A percentile compares a stretch with the other conserved stretches of the same genome.
These are phyloP conservation scores for Coix lacrymajobi DNA, from an alignment of 176 grass and related monocot species.

Conservation along the genomic window DNA sequence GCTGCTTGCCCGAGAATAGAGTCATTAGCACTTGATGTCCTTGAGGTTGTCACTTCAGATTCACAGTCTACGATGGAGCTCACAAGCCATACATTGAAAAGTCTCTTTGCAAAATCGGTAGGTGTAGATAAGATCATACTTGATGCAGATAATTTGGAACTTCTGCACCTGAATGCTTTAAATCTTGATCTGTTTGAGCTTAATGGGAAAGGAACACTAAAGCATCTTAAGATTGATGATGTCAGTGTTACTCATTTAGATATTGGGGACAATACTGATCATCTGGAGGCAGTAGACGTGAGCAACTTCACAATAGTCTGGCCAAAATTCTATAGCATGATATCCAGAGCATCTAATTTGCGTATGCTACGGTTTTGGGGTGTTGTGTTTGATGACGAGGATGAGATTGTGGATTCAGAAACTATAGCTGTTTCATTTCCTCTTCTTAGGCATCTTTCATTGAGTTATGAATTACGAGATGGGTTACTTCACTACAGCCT, in stretches of 20 bases:
- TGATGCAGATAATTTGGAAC: slow-evolving; percentile 89
- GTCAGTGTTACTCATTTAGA: slow-evolving; percentile 94
- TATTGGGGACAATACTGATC: slow-evolving; percentile 77
- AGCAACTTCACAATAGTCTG: slow-evolving; percentile 91
- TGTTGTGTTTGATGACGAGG: slow-evolving; percentile 92
- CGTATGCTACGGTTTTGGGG: slow-evolving; percentile 78
- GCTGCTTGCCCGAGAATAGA: slow-evolving; percentile 80
- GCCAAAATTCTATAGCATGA: slow-evolving; percentile 90
- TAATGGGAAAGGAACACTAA: slow-evolving; percentile 74
- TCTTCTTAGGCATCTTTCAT: slow-evolving; percentile 74
- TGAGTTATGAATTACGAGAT: slow-evolving; percentile 94
- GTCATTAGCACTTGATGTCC: slow-evolving; percentile 80
- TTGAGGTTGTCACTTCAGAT: slow-evolving; percentile 91
- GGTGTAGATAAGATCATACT: slow-evolving; percentile 85
- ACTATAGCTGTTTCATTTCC: slow-evolving; percentile 88
- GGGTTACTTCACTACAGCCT: slow-evolving; percentile 76
- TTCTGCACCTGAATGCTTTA: slow-evolving; percentile 74
- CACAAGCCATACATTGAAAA: slow-evolving; percentile 73
- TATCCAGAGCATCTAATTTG: slow-evolving; percentile 74
- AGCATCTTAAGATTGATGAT: slow-evolving; percentile 91
- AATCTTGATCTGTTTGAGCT: slow-evolving; percentile 98
- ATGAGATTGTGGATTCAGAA: slow-evolving; percentile 95
- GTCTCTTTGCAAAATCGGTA: slow-evolving; percentile 71
- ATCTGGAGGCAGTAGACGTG: slow-evolving; percentile 81
- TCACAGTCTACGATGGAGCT: slow-evolving; percentile 77